Percentiles rank a stretch among this genome's conserved stretches.
phyloP scores from a whole-genome alignment of 2,329 filamentous ascomycete species.

The Talaromyces sp. region DNA sequence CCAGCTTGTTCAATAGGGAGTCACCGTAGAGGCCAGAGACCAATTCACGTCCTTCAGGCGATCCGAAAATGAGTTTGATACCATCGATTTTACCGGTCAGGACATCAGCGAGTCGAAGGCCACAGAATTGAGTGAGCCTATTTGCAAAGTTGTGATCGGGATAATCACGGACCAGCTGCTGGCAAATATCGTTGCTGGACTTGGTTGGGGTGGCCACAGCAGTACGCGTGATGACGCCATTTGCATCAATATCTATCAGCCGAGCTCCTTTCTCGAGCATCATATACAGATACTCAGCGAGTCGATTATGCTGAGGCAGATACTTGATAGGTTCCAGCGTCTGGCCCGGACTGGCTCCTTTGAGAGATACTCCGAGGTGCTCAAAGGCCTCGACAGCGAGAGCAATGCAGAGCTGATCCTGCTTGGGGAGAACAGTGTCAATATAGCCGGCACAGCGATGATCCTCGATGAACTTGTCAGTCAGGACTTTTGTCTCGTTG shows the following conservation, averaged over 20 bases:
- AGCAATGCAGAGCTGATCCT: conserved; percentile 16
- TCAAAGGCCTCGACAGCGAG: conserved; percentile 27
- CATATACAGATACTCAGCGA: conserved; percentile 31
- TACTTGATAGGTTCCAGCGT: conserved; percentile 19
- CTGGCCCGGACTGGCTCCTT: conserved; percentile 19
- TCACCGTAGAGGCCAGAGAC: conserved; percentile 36
- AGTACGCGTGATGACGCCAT: conserved; percentile 26
- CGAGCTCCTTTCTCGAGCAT: conserved; percentile 30
- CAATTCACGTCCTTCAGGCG: conserved; percentile 20
- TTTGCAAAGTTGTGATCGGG: conserved; percentile 26
- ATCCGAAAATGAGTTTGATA: conserved; percentile 37
- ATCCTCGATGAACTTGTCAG: conserved; percentile 23
- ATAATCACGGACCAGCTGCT: conserved; percentile 23
- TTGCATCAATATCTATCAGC: conserved; percentile 28
- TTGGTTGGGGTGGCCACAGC: conserved; percentile 19
- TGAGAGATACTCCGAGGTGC: conserved; percentile 23
- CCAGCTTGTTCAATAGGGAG: conserved; percentile 18
- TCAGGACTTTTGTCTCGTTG: conserved; percentile 20
- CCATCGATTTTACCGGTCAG: conserved; percentile 34
- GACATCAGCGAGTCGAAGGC: conserved; percentile 24
- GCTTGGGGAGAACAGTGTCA: conserved; percentile 14
- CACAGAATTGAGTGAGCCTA: conserved; percentile 21
- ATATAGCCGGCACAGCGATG: conserved; percentile 17
- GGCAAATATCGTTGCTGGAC: conserved; percentile 22
- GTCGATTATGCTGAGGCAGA: conserved; percentile 22